Evolutionary conservation across 352 stramenopile species (phyloP).

Genomic region (Globisporangium abappressorium): DNA sequence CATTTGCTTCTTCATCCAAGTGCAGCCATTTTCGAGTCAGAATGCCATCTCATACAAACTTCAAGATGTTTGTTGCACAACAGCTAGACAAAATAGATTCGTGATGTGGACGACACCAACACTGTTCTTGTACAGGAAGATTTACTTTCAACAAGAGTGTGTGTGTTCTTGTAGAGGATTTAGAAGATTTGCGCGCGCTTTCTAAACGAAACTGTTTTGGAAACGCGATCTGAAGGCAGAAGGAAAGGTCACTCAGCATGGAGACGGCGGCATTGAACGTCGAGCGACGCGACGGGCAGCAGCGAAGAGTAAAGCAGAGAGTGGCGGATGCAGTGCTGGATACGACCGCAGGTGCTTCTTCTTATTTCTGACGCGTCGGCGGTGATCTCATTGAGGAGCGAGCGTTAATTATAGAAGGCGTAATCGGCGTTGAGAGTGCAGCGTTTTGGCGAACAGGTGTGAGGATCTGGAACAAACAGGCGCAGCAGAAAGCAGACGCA

Average conservation of each 20-base stretch:
- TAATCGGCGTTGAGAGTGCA: background rate
- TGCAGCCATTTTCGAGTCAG: background rate
- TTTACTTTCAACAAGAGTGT: background rate
- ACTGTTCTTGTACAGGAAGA: conserved; percentile 22
- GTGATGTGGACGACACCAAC: background rate
- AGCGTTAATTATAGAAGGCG: conserved; percentile 1
- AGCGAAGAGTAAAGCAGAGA: background rate
- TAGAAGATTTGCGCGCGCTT: conserved; percentile 2
- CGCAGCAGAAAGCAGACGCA: background rate
- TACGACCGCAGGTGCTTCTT: background rate
- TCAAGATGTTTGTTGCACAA: background rate
- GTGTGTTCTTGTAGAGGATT: conserved; percentile 14
- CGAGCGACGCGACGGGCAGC: background rate
- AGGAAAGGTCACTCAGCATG: background rate
- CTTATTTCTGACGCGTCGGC: background rate
- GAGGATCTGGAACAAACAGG: background rate
- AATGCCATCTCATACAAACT: conserved; percentile 1
- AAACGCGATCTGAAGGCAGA: conserved; percentile 11
- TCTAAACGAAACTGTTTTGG: conserved; percentile 18
- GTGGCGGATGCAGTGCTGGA: background rate
- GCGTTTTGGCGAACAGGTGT: conserved; percentile 1
- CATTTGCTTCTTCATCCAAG: background rate
- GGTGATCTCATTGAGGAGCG: background rate
- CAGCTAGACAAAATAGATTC: background rate
- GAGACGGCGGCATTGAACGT: background rate